phyloP scores from a whole-genome alignment of 352 stramenopile species.

The Phytophthora aleatoria region DNA sequence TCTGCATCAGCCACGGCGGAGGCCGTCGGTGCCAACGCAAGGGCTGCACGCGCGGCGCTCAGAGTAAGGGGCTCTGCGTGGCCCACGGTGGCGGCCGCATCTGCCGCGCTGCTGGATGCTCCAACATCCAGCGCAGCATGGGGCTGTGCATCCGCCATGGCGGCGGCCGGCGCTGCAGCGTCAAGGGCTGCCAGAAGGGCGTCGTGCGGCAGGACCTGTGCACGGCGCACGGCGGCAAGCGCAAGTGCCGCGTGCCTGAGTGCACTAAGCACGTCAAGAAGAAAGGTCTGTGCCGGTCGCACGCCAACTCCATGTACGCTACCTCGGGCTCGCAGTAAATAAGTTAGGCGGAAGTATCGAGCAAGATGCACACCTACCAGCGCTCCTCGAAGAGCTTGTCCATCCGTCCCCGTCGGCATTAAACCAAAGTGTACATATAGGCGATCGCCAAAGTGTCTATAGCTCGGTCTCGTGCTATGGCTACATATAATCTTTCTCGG shows the following conservation, averaged over 20 bases:
- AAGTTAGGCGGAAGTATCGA: conserved; percentile 4
- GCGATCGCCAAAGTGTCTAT: conserved; percentile 18
- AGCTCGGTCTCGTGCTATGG: not conserved
- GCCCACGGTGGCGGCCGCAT: conserved; percentile 83
- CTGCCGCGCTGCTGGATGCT: conserved; percentile 77
- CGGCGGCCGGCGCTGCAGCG: conserved; percentile 80
- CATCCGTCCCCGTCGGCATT: conserved; percentile 18
- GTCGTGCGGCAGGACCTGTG: conserved; percentile 88
- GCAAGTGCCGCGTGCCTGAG: conserved; percentile 78
- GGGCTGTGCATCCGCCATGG: conserved; percentile 89
- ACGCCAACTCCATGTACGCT: conserved; percentile 69
- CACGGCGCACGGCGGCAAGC: conserved; percentile 86
- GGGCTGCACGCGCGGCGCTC: conserved; percentile 77
- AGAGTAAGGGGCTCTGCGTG: conserved; percentile 86
- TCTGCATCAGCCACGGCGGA: conserved; percentile 84
- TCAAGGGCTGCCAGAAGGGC: conserved; percentile 81
- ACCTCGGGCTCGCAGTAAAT: conserved; percentile 30
- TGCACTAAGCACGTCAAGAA: conserved; percentile 90
- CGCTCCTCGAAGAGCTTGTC: not conserved
- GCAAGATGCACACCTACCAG: not conserved
- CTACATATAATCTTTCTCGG: not conserved
- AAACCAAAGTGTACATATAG: conserved; percentile 35
- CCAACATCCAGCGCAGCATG: conserved; percentile 89
- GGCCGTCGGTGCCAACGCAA: conserved; percentile 83
- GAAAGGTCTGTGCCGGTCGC: conserved; percentile 76